Evolutionary conservation across 768 basidiomycete species (phyloP), one percentile per base, ranked within the genome.

Genomic region (Suillus americanus): DNA sequence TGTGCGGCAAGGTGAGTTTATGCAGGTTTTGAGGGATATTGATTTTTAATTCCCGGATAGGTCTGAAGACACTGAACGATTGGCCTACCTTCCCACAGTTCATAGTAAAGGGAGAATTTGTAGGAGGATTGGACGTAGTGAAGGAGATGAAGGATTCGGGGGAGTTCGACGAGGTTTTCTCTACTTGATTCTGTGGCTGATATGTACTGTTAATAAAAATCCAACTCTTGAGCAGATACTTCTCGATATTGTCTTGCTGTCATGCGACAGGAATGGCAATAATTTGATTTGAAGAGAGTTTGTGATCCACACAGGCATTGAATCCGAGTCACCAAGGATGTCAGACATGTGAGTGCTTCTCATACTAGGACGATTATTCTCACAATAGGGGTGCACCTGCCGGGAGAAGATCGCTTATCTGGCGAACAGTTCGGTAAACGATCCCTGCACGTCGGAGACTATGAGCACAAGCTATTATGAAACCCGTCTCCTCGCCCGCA

Each of bases 61-160:
- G 85, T 72, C 83, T 89, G 61, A 89, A 89, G 78, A 85, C 81
- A 66, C 72, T 94, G 65, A 96, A 96, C 72, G 85, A 95, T 65
- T 96, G 94, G 94, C 94, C 94, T 0, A 97, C 92, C 4, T 94
- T 85, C 79, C 92, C 92, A 3, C 92, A 94, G 73, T 80, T 97
- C 25, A 90, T 95, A 67, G 81, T 95, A 60, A 87, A 92, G 3
- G 96, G 97, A 6, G 94, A 98, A 74, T 83, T 99, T 20, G 88
- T 97, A 18, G 97, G 97, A n/a, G 97, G 97, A 5, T 78, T 99
- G 60, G 97, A 99, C 73, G 89, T 99, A 60, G 85, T 96, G 28
- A 85, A 87, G 74, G 97, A 98, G 79, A 91, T 96, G 91, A 85
- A 85, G 16, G 85, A 89, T 38, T 89, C 73, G 64, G 94, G 90